Evolutionary conservation across 2,329 filamentous ascomycete genomes (phyloP).

Genomic region (Beauveria pseudobassiana): DNA sequence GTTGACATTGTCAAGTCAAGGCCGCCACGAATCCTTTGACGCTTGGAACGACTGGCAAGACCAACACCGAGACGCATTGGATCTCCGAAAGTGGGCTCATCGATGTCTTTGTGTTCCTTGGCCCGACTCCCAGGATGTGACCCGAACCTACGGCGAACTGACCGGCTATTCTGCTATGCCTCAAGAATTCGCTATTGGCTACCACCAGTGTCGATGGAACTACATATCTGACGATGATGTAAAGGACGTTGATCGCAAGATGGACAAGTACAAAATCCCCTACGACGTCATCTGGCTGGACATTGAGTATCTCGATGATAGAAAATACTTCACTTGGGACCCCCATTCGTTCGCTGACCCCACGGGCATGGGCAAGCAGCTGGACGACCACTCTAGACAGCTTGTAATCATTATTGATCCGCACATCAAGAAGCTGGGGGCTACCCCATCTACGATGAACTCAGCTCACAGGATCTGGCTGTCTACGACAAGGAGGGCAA

Average conservation of each 20-base stretch:
- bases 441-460: conserved; percentile 69
- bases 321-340: conserved; percentile 99
- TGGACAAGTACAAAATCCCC: conserved; percentile 90
- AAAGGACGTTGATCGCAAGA: conserved; percentile 90
- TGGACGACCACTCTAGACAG: conserved; percentile 79
- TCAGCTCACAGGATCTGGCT: conserved; percentile 76
- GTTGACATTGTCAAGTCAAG: conserved; percentile 83
- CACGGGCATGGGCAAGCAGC: conserved; percentile 76
- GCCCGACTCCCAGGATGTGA: conserved; percentile 76
- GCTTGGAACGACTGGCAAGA: conserved; percentile 61
- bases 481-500: conserved; percentile 85
- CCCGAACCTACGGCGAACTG: conserved; percentile 76
- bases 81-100: conserved; percentile 86
- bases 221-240: conserved; percentile 97
- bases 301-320: conserved; percentile 93
- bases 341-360: conserved; percentile 81
- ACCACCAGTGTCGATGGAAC: conserved; percentile 98
- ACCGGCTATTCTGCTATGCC: conserved; percentile 89
- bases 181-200: conserved; percentile 84
- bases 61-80: conserved; percentile 87
- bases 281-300: conserved; percentile 99
- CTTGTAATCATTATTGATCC: conserved; percentile 93
- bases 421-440: conserved; percentile 89
- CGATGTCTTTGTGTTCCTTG: conserved; percentile 91
- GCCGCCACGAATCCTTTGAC: conserved; percentile 67